Percentiles rank a stretch among this genome's conserved stretches.
These are phyloP conservation scores for Phialophora expanda DNA, from an alignment of 2,329 filamentous ascomycete genomes.

Conservation along the genomic window DNA sequence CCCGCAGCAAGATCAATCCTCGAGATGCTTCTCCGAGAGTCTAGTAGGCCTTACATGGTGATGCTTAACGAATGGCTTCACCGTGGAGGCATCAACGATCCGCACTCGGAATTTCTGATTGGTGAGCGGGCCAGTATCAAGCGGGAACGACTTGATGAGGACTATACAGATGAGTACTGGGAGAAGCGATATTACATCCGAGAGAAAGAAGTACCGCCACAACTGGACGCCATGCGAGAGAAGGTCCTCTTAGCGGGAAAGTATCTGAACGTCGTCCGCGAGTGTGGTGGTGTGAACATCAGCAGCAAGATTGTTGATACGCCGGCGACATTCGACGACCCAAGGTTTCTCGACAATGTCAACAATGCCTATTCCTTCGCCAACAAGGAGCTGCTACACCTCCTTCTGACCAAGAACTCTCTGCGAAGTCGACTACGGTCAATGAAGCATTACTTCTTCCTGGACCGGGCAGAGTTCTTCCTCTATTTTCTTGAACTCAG, in stretches of 20 bases:
- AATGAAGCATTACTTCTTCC: conserved; percentile 98
- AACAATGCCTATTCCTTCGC: conserved; percentile 94
- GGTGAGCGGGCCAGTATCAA: conserved; percentile 96
- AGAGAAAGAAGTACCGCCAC: conserved; percentile 87
- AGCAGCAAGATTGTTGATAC: conserved; percentile 82
- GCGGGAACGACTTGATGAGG: conserved; percentile 86
- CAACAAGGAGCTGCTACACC: conserved; percentile 87
- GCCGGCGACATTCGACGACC: conserved; percentile 91
- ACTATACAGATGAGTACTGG: conserved; percentile 99
- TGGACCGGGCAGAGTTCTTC: conserved; percentile 97
- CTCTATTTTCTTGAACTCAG: conserved; percentile 95
- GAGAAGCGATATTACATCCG: conserved; percentile 95
- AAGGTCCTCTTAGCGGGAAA: conserved; percentile 95
- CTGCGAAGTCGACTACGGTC: conserved; percentile 85
- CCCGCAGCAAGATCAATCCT: conserved; percentile 82
- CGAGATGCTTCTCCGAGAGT: conserved; percentile 80
- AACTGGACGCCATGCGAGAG: conserved; percentile 87
- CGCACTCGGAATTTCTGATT: conserved; percentile 90
- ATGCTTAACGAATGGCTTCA: conserved; percentile 99
- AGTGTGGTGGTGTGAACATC: conserved; percentile 94
- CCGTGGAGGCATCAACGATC: conserved; percentile 91
- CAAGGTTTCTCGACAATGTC: conserved; percentile 90
- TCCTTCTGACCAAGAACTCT: conserved; percentile 90
- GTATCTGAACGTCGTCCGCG: conserved; percentile 95
- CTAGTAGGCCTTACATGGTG: conserved; percentile 91